Conservation (phyloP, 371 early-diverging fungal genomes). For the Mortierella sp. region DNA sequence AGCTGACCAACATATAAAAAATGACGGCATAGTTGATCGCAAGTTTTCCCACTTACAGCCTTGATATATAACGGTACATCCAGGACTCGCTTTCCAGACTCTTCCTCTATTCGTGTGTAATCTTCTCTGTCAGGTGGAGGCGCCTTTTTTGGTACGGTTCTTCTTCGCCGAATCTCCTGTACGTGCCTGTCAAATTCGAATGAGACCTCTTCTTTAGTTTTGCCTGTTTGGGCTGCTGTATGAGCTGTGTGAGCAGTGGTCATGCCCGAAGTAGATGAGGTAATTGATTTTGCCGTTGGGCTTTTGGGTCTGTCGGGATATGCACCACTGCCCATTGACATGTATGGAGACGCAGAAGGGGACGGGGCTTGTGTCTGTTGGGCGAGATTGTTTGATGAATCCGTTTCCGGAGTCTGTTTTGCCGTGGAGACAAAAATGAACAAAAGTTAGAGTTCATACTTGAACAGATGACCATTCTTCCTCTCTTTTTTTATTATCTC, state of each 20-base stretch:
- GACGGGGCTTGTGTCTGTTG: not conserved
- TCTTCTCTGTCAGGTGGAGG: conserved; percentile 40
- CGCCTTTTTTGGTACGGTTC: conserved; percentile 25
- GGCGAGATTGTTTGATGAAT: not conserved
- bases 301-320: conserved; percentile 4
- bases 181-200: conserved; percentile 56
- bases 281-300: not conserved
- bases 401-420: conserved; percentile 22
- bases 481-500: not conserved
- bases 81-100: conserved; percentile 44
- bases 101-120: conserved; percentile 37
- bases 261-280: not conserved
- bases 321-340: conserved; percentile 1
- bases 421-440: not conserved
- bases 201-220: conserved; percentile 35
- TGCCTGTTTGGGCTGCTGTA: not conserved
- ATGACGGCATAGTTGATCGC: too few relatives aligned
- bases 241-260: conserved; percentile 12
- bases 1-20: too few relatives aligned
- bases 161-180: conserved; percentile 51
- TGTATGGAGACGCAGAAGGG: not conserved
- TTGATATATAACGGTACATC: conserved; percentile 32
- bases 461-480: conserved; percentile 4
- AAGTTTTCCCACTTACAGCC: conserved; percentile 33
- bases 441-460: not conserved